These are phyloP conservation scores for Oryza brachyantha DNA, from an alignment of 176 grass and related monocot genomes.

Conservation along the genomic window DNA sequence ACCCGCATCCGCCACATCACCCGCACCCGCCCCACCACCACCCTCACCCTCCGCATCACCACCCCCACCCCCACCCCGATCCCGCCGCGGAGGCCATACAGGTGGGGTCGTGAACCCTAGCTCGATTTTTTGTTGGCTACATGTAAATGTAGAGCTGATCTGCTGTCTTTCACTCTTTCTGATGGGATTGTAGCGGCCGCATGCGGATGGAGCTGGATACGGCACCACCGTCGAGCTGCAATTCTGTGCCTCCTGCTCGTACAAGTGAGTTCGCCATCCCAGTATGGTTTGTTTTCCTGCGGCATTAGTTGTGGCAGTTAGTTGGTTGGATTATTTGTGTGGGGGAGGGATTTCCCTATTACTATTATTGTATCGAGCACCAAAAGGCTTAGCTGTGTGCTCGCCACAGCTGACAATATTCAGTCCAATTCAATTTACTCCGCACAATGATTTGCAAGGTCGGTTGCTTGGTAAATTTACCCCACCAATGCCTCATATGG, in stretches of 20 bases:
- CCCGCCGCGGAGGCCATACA: conserved; percentile 25
- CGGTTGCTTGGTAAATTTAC: not conserved
- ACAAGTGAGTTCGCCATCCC: conserved; percentile 43
- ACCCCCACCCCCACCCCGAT: conserved; percentile 27
- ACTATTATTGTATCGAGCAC: not conserved
- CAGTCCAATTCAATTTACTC: not conserved
- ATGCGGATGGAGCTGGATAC: conserved; percentile 53
- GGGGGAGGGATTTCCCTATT: too few species aligned
- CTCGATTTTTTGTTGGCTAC: not conserved
- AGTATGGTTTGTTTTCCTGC: not conserved
- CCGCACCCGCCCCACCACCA: conserved; percentile 2
- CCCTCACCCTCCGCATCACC: conserved; percentile 16
- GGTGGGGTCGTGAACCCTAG: conserved; percentile 38
- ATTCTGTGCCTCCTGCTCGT: conserved; percentile 93
- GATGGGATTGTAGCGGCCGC: conserved; percentile 36
- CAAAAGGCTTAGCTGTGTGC: not conserved
- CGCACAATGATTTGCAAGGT: not conserved
- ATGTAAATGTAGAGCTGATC: conserved; percentile 22
- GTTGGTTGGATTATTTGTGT: not conserved
- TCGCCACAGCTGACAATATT: not conserved
- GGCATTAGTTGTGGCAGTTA: not conserved
- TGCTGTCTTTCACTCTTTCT: not conserved
- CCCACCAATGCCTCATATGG: not conserved
- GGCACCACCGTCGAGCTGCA: conserved; percentile 74
- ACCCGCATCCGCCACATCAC: conserved; percentile 7